These are phyloP conservation scores for Chenopodium album DNA, from an alignment of 148 eudicot genomes.

Conservation along the genomic window DNA sequence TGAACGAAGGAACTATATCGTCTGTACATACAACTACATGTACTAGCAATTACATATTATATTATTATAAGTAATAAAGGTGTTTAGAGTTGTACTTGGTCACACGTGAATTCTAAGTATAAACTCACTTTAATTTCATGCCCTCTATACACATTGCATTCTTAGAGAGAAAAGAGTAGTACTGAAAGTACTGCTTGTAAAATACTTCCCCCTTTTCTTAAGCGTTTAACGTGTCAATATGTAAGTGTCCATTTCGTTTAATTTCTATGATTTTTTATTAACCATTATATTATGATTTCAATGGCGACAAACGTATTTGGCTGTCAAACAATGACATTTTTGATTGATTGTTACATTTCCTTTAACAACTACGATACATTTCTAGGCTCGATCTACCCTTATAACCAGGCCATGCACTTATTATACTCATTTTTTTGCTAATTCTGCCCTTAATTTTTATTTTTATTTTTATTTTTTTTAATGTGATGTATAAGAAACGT, in stretches of 20 bases:
- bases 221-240: conserved; percentile 26
- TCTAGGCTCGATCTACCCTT: neutral
- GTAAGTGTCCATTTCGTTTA: conserved; percentile 9
- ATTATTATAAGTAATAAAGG: too few species aligned
- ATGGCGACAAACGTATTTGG: conserved; percentile 11
- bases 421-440: neutral
- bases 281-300: neutral
- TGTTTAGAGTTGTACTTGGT: too few species aligned
- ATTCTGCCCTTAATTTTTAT: neutral
- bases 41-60: too few species aligned
- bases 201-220: conserved; percentile 23
- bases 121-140: neutral
- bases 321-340: conserved; percentile 16
- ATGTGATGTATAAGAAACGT: neutral
- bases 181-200: conserved; percentile 23
- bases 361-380: neutral
- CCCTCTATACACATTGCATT: neutral
- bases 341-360: neutral
- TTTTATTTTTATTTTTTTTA: too few species aligned
- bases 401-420: conserved; percentile 20
- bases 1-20: too few species aligned
- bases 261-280: neutral
- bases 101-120: conserved; percentile 30
- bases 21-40: too few species aligned
- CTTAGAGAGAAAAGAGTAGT: neutral